These are phyloP conservation scores for Firmiana major DNA, from an alignment of 345 rosid genomes.

Conservation along the genomic window DNA sequence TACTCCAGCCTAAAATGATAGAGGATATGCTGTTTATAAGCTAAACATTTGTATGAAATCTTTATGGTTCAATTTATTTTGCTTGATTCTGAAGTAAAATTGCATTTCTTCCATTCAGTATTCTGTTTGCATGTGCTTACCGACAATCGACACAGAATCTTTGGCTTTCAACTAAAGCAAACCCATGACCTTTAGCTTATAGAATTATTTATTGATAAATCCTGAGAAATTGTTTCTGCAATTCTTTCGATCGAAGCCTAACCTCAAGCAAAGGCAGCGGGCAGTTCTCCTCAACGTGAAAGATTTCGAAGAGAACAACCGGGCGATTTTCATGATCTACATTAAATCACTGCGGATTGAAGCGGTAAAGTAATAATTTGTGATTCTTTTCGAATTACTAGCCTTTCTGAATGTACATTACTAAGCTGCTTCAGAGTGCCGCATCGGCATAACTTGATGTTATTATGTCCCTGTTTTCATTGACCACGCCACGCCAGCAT, in stretches of 20 bases:
- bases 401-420: no score
- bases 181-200: no score
- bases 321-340: no score
- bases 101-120: neutral
- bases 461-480: no score
- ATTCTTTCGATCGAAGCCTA: neutral
- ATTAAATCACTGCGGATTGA: no score
- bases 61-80: neutral
- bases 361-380: no score
- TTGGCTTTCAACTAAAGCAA: no score
- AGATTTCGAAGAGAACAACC: no score
- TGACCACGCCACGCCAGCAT: no score
- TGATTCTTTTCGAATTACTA: no score
- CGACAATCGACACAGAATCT: no score
- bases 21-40: neutral
- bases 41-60: neutral
- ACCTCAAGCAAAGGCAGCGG: neutral
- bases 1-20: neutral
- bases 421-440: neutral
- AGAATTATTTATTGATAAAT: neutral
- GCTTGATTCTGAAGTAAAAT: neutral
- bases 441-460: constrained; percentile 54
- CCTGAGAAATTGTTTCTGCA: neutral
- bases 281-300: no score
- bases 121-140: neutral